Evolutionary conservation across 2,329 filamentous ascomycete genomes (phyloP).

Genomic region (Microcera coccophila): DNA sequence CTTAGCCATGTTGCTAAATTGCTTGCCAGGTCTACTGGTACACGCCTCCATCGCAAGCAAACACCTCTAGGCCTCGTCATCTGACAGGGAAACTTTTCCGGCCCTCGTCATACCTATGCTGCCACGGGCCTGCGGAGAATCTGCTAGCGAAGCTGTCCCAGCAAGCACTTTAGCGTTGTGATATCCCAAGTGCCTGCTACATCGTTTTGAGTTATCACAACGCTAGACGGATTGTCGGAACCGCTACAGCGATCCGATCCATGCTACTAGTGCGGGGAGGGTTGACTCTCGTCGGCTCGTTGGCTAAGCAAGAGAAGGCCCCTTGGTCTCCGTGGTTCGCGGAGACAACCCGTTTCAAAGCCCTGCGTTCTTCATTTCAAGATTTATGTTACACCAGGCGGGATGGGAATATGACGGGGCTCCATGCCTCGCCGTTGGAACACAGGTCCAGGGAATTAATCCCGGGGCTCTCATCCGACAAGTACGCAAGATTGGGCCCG

Average conservation of each 20-base stretch:
- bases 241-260: conserved; percentile 20
- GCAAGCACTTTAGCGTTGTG: conserved; percentile 21
- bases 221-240: conserved; percentile 29
- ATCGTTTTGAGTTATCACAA: conserved; percentile 25
- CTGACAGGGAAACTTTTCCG: conserved; percentile 3
- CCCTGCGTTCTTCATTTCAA: background rate
- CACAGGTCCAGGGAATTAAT: no score
- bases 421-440: no score
- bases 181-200: conserved; percentile 20
- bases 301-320: conserved; percentile 7
- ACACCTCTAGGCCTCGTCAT: conserved; percentile 4
- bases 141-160: conserved; percentile 13
- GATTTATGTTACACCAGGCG: no score
- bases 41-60: no score
- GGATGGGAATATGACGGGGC: no score
- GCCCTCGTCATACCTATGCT: conserved; percentile 1
- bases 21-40: background rate
- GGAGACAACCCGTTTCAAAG: background rate
- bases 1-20: background rate
- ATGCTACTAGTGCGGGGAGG: conserved; percentile 21
- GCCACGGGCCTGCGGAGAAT: conserved; percentile 8
- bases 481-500: no score
- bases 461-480: no score
- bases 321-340: conserved; percentile 16
- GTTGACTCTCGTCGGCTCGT: conserved; percentile 12